phyloP scores from a whole-genome alignment of 148 eudicot species.

The Beta vulgaris region DNA sequence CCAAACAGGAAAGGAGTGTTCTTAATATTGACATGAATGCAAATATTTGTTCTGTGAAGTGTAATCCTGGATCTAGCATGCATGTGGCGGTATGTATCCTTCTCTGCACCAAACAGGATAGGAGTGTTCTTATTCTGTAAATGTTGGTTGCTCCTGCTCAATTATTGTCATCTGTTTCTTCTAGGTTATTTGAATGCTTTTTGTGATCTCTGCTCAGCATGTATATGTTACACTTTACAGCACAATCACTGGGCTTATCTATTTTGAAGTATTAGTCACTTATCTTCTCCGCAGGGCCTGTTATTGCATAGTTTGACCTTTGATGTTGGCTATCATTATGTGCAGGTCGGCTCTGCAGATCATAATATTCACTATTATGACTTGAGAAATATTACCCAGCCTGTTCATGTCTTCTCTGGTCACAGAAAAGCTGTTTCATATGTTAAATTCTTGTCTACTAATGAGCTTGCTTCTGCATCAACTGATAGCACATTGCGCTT shows the following conservation, averaged over 20 bases:
- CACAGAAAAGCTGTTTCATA: constrained; percentile 90
- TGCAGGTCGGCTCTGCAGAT: constrained; percentile 97
- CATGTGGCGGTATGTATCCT: constrained; percentile 68
- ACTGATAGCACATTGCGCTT: constrained; percentile 81
- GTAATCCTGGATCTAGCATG: constrained; percentile 84
- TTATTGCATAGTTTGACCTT: background rate
- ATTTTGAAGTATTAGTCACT: background rate
- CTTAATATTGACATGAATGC: constrained; percentile 79
- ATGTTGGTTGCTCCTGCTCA: background rate
- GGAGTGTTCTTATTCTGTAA: background rate
- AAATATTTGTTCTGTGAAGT: constrained; percentile 88
- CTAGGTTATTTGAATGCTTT: background rate
- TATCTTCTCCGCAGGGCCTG: background rate
- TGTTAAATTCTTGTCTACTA: constrained; percentile 75
- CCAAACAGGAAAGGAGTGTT: constrained; percentile 85
- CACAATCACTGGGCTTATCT: background rate
- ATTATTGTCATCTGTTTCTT: background rate
- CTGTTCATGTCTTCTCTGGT: constrained; percentile 66
- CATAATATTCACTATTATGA: constrained; percentile 84
- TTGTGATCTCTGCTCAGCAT: background rate
- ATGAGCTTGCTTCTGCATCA: constrained; percentile 92
- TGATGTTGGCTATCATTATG: constrained; percentile 12
- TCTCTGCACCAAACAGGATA: no score
- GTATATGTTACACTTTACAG: background rate
- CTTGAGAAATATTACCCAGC: constrained; percentile 81